Base-by-base conservation (phyloP, 140 eudicot genomes). In the Flaveria floridana region DNA sequence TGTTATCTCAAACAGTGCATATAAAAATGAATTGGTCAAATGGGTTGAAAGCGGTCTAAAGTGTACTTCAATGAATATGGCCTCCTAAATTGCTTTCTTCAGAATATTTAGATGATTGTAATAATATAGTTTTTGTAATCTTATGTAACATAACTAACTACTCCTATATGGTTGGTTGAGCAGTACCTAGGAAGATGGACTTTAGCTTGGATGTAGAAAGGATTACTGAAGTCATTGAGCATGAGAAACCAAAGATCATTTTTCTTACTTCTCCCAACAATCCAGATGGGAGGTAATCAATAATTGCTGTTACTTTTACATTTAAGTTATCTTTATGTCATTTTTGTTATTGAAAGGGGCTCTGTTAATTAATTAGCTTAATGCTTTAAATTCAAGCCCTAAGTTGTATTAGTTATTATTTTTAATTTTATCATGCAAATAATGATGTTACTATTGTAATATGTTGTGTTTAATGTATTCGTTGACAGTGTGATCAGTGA, bases 211-310 rank as follows among this genome's bases (percentile, higher is more conserved):
- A 90, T 81, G 89, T 88, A 12, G 81, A 82, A 73, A 73, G 62
- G 74, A 91, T 94, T 65, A 68, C 82, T 57, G 79, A 88, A 72
- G 92, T 81, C 48, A 76, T 94, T 55, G 89, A 85, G 83, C 87
- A 77, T 76, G 94, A 94, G 86, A 91, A 88, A 64, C 99, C 99
- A 19, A 94, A 90, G 84, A 86, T 94, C 85, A 94, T 94, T 75
- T 94, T 94, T 61, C 82, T 94, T 68, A 91, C 99, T 42, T 94
- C 99, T 58, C 97, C 99, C 15, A 94, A 94, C 76, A 94, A 94
- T 79, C 99, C 97, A 23, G 99, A 94, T 79, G 99, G 97, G 82
- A 90, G 99, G 99, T 94, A 82, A 62, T 19, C 18, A 34, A 56
- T 55, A 14, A 42, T 21, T 52, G 20, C 1, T 28, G 34, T 47